Conservation (phyloP, 306 rosid species). For the Inga oerstediana region DNA sequence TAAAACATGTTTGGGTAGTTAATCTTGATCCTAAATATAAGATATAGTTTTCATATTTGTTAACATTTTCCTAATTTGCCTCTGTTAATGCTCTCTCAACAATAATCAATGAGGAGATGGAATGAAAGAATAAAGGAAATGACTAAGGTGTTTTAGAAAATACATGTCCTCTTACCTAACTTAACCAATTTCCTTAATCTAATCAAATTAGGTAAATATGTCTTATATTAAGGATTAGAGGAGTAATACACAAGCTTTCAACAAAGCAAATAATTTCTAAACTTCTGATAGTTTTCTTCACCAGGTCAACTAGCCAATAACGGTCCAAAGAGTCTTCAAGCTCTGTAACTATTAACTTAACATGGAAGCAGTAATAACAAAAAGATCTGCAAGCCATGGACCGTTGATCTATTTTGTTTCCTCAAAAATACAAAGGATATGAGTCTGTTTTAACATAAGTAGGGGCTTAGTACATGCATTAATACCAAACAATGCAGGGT, state of each 20-base stretch:
- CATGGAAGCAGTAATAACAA: background rate
- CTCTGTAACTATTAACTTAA: background rate
- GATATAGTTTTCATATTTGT: too few species aligned
- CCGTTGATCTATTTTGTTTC: background rate
- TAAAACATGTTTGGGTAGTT: too few species aligned
- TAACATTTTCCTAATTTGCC: too few species aligned
- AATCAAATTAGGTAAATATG: too few species aligned
- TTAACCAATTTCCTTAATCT: too few species aligned
- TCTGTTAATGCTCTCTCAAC: too few species aligned
- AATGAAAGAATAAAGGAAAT: too few species aligned
- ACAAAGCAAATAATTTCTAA: background rate
- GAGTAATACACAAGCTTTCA: background rate
- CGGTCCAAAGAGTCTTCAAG: slow-evolving; percentile 15
- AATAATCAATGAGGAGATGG: too few species aligned
- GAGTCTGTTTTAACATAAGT: background rate
- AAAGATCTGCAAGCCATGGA: slow-evolving; percentile 6
- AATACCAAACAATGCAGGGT: slow-evolving; percentile 12
- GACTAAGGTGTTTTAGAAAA: too few species aligned
- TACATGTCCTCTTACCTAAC: too few species aligned
- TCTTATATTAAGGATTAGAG: too few species aligned
- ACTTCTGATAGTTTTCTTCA: slow-evolving; percentile 4
- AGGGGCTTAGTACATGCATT: slow-evolving; percentile 4
- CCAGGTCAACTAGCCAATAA: slow-evolving; percentile 18
- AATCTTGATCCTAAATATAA: too few species aligned
- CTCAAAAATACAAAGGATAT: background rate